A percentile compares a stretch with the other conserved stretches of the same genome.
Evolutionary conservation across 345 rosid genomes (phyloP).

Genomic region (Passiflora organensis): DNA sequence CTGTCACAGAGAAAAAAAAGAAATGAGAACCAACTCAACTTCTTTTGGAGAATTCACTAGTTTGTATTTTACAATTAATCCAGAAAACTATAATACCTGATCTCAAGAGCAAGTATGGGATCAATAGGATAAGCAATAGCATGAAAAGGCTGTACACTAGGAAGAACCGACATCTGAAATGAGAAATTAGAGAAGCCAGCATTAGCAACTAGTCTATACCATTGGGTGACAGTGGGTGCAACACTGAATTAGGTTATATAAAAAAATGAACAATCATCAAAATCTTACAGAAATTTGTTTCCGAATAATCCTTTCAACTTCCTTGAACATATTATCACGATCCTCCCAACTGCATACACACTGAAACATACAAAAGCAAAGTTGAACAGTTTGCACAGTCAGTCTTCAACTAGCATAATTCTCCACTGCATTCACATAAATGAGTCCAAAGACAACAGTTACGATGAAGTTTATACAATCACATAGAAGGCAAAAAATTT

Average conservation of each 20-base stretch:
- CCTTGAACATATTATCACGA: conserved; percentile 74
- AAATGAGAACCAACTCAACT: not conserved
- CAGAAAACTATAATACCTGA: conserved; percentile 46
- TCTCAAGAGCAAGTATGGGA: conserved; percentile 90
- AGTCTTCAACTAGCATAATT: too few species aligned
- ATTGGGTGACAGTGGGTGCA: too few species aligned
- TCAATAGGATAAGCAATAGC: conserved; percentile 98
- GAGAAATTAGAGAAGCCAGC: not conserved
- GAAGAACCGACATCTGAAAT: conserved; percentile 78
- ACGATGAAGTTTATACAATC: too few species aligned
- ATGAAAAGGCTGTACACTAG: conserved; percentile 98
- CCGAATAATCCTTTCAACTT: conserved; percentile 82
- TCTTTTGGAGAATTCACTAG: too few species aligned
- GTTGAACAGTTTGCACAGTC: not conserved
- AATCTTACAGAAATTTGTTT: conserved; percentile 73
- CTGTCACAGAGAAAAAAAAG: conserved; percentile 36
- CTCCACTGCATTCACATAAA: too few species aligned
- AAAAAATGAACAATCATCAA: not conserved
- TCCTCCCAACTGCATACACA: conserved; percentile 95
- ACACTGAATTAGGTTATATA: not conserved
- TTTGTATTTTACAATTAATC: not conserved
- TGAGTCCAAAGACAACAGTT: too few species aligned
- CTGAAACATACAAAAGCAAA: conserved; percentile 25
- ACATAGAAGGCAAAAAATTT: too few species aligned
- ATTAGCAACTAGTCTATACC: not conserved